phyloP scores from a whole-genome alignment of 345 rosid species.

The Aethionema arabicum region DNA sequence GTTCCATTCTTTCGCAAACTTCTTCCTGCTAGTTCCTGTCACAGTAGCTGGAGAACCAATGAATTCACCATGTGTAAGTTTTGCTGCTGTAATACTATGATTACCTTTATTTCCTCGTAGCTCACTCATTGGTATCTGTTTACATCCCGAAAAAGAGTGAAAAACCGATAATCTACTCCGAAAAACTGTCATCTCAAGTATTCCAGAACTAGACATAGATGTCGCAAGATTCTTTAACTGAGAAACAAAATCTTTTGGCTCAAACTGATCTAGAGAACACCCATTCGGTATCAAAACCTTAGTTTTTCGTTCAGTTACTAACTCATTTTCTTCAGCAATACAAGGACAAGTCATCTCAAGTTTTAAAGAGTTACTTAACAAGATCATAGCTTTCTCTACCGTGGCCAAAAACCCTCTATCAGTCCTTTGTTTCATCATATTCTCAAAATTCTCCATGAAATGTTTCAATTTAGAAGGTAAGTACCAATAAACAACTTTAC shows the following conservation, averaged over 20 bases:
- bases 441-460: conserved; percentile 58
- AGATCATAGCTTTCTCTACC: conserved; percentile 63
- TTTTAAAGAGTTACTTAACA: conserved; percentile 54
- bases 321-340: conserved; percentile 33
- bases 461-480: conserved; percentile 57
- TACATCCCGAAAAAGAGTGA: conserved; percentile 52
- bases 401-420: conserved; percentile 54
- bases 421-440: conserved; percentile 41
- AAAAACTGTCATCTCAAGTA: conserved; percentile 52
- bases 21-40: conserved; percentile 49
- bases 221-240: conserved; percentile 56
- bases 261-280: conserved; percentile 44
- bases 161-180: conserved; percentile 56
- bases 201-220: conserved; percentile 37
- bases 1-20: conserved; percentile 58
- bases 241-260: conserved; percentile 52
- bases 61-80: conserved; percentile 44
- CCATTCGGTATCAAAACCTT: conserved; percentile 35
- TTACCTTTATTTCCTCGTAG: conserved; percentile 38
- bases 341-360: conserved; percentile 63
- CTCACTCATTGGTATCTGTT: conserved; percentile 48
- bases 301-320: conserved; percentile 29
- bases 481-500: conserved; percentile 53
- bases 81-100: conserved; percentile 28
- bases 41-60: conserved; percentile 52